Evolutionary conservation across 805 yeast species (phyloP), one percentile per base, ranked within the genome.

Genomic region (Candida xiaguanensis): DNA sequence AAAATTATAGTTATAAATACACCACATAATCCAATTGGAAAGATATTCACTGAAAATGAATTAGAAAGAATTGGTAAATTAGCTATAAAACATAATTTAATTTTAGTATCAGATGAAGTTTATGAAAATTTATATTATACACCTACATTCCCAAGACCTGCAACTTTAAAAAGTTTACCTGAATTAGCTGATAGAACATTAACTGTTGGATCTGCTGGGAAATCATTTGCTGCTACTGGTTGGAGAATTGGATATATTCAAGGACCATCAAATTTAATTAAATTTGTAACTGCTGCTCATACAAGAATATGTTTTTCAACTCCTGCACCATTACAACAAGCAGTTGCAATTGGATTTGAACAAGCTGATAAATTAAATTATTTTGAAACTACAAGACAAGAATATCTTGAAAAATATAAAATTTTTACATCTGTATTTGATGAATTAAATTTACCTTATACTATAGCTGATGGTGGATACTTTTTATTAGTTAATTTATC

Each of bases 191-290:
- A 78, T 42, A 70, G 89, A 53, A 87, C 97, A 0, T 65, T 93
- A 40, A 82, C 97, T 3, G 95, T 93, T 16, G 98, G 98, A 1
- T 87, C 96, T 20, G 99, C 97, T 5, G 99, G 99, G 47, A 93
- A 93, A 63, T 80, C 96, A 0, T 93, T 93, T 67, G 95, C 96
- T n/a, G 96, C 96, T 31, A 93, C 99, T 9, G 99, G 99, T 39
- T 93, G 98, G 97, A 82, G 99, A 70, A 77, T 93, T 38, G 99
- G 99, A 39, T 93, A 95, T 95, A 74, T 91, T 27, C 81, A 90
- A 45, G 98, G 96, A 5, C 82, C 85, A 39, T 72, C 85, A n/a
- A 85, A 84, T 22, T 69, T 90, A 48, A 71, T 93, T 52, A 80
- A 83, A 48, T 87, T 85, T 56, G 95, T 82, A 4, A 74, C 88